These are phyloP conservation scores for Lasiodiplodia theobromae DNA, from an alignment of 2,329 filamentous ascomycete species.

Conservation along the genomic window DNA sequence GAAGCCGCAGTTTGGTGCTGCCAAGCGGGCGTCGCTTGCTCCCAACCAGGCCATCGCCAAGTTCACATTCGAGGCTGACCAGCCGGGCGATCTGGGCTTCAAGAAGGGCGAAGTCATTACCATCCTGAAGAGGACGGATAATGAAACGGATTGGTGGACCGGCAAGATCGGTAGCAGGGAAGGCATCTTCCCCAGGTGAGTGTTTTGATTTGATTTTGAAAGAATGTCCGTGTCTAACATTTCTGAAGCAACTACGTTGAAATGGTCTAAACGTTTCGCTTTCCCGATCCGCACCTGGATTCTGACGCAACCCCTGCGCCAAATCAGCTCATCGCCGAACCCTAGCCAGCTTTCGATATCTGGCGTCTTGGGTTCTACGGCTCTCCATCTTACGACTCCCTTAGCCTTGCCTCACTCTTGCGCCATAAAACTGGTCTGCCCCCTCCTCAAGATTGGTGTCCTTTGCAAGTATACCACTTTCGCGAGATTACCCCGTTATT, in stretches of 20 bases:
- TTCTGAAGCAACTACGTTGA: slow-evolving; percentile 50
- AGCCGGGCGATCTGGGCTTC: slow-evolving; percentile 90
- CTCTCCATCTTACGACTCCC: slow-evolving; percentile 10
- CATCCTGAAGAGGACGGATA: slow-evolving; percentile 92
- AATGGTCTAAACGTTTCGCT: slow-evolving; percentile 36
- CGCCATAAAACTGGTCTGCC: slow-evolving; percentile 9
- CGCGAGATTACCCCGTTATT: slow-evolving; percentile 4
- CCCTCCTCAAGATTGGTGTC: slow-evolving; percentile 9
- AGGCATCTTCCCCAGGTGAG: slow-evolving; percentile 88
- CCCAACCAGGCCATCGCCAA: slow-evolving; percentile 86
- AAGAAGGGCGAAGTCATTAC: slow-evolving; percentile 98
- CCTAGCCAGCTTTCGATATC: not conserved
- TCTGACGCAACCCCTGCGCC: slow-evolving; percentile 8
- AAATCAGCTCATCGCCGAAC: not conserved
- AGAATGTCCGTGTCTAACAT: slow-evolving; percentile 18
- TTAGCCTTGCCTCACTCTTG: slow-evolving; percentile 1
- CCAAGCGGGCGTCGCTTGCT: slow-evolving; percentile 53
- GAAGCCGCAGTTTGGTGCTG: slow-evolving; percentile 79
- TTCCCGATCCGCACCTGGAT: slow-evolving; percentile 2
- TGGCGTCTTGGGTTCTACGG: not conserved
- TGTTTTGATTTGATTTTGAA: slow-evolving; percentile 27
- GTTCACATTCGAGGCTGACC: slow-evolving; percentile 93
- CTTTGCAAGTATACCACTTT: slow-evolving; percentile 25
- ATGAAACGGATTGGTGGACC: slow-evolving; percentile 97
- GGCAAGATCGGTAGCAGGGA: slow-evolving; percentile 84